A percentile compares a stretch with the other conserved stretches of the same genome.
phyloP scores from a whole-genome alignment of 208 protist genomes.

The Leishmania gerbilli region DNA sequence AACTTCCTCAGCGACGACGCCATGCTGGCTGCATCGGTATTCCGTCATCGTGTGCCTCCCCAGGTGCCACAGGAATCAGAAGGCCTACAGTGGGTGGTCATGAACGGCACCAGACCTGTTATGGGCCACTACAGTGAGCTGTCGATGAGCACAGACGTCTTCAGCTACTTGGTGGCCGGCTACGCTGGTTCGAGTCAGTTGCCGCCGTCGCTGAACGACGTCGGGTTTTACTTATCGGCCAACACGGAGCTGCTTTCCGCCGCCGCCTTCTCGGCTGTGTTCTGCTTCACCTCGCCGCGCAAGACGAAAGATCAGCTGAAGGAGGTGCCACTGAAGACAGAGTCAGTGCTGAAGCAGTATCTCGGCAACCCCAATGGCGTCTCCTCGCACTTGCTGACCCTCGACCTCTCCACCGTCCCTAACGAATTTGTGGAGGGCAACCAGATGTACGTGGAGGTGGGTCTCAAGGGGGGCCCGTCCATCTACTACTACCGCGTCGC shows the following conservation, averaged over 20 bases:
- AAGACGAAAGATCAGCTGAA: constrained; percentile 18
- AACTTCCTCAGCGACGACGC: constrained; percentile 5
- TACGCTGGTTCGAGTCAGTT: not conserved
- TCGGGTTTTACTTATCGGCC: constrained; percentile 14
- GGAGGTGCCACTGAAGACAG: not conserved
- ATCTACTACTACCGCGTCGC: constrained; percentile 36
- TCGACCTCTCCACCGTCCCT: constrained; percentile 31
- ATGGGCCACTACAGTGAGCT: constrained; percentile 23
- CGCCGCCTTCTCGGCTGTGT: constrained; percentile 24
- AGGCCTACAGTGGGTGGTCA: constrained; percentile 10
- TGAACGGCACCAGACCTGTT: not conserved
- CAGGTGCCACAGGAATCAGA: not conserved
- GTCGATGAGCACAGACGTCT: constrained; percentile 12
- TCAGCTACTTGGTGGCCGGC: constrained; percentile 18
- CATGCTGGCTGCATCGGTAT: constrained; percentile 4
- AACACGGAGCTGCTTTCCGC: constrained; percentile 1
- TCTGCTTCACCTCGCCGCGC: constrained; percentile 32
- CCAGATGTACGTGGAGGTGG: constrained; percentile 62
- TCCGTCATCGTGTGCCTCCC: not conserved
- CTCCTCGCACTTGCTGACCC: constrained; percentile 24
- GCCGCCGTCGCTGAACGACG: not conserved
- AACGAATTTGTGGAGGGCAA: constrained; percentile 43
- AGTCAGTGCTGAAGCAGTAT: constrained; percentile 6
- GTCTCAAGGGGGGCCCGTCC: constrained; percentile 21
- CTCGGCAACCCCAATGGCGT: constrained; percentile 33